Evolutionary conservation across 1,284 basidiomycete genomes (phyloP).

Genomic region (Leucoagaricus sp.): DNA sequence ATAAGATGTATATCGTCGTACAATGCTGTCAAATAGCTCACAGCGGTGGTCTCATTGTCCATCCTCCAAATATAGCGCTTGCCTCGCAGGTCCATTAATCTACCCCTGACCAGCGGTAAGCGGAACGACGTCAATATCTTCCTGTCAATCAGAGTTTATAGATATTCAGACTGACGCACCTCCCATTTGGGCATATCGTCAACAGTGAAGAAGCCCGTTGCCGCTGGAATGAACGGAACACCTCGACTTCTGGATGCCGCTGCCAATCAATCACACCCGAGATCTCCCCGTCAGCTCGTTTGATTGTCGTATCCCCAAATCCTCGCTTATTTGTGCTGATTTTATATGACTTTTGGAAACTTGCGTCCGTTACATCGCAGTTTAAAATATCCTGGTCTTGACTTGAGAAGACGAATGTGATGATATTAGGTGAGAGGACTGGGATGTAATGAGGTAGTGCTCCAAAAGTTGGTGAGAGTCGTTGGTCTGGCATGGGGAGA

Average conservation of each 20-base stretch:
- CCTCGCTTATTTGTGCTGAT: slow-evolving; percentile 16
- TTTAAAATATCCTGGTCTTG: slow-evolving; percentile 28
- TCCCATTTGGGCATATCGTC: slow-evolving; percentile 24
- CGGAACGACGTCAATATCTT: neutral
- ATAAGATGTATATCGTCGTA: neutral
- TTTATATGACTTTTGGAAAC: slow-evolving; percentile 15
- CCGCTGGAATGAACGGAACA: slow-evolving; percentile 23
- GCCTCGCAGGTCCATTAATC: slow-evolving; percentile 26
- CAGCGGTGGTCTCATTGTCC: slow-evolving; percentile 24
- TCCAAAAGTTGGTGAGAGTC: slow-evolving; percentile 23
- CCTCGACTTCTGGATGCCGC: slow-evolving; percentile 24
- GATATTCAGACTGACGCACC: slow-evolving; percentile 17
- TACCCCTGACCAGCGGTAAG: slow-evolving; percentile 21
- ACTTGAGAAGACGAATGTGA: slow-evolving; percentile 29
- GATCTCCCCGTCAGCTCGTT: slow-evolving; percentile 18
- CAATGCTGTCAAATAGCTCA: slow-evolving; percentile 17
- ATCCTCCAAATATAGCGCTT: slow-evolving; percentile 31
- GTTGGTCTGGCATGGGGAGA: slow-evolving; percentile 18
- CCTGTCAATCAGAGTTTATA: neutral
- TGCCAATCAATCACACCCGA: slow-evolving; percentile 28
- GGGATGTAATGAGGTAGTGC: slow-evolving; percentile 22
- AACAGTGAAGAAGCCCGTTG: slow-evolving; percentile 28
- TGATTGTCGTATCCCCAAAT: slow-evolving; percentile 17
- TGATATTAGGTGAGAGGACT: slow-evolving; percentile 21
- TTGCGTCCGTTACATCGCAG: slow-evolving; percentile 29